Evolutionary conservation across 768 basidiomycete species (phyloP).

Genomic region (Leucocoprinus leucothites): DNA sequence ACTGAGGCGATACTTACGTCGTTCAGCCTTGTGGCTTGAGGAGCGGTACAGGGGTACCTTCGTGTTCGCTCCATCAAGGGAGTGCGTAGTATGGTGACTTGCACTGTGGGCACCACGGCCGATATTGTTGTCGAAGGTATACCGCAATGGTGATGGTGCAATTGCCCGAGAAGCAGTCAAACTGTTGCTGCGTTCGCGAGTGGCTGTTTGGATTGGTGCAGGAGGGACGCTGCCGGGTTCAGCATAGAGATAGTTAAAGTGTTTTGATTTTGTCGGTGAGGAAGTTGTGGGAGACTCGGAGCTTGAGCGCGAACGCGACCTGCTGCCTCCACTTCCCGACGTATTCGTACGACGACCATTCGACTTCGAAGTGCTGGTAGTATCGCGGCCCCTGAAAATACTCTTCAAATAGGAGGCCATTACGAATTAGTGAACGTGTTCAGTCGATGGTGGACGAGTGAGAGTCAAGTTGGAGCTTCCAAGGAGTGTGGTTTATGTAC

Average conservation of each 20-base stretch:
- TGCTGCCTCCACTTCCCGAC: slow-evolving; percentile 16
- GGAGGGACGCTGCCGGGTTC: slow-evolving; percentile 28
- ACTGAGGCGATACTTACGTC: slow-evolving; percentile 31
- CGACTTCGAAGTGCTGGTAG: slow-evolving; percentile 3
- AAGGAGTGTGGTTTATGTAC: neutral
- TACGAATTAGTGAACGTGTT: neutral
- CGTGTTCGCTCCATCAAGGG: slow-evolving; percentile 6
- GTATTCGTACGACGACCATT: neutral
- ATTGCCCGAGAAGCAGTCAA: slow-evolving; percentile 31
- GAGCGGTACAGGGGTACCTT: slow-evolving; percentile 31
- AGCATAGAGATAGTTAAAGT: slow-evolving; percentile 40
- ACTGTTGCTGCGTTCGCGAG: slow-evolving; percentile 38
- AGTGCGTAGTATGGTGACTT: slow-evolving; percentile 15
- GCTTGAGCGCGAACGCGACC: slow-evolving; percentile 40
- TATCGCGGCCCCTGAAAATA: slow-evolving; percentile 11
- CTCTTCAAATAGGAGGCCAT: slow-evolving; percentile 12
- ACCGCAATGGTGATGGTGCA: slow-evolving; percentile 39
- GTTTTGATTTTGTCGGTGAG: slow-evolving; percentile 21
- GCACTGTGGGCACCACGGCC: slow-evolving; percentile 26
- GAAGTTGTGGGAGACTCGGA: slow-evolving; percentile 28
- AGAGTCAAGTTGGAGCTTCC: neutral
- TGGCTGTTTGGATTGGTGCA: slow-evolving; percentile 31
- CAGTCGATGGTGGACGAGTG: neutral
- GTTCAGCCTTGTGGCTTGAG: slow-evolving; percentile 42
- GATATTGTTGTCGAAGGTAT: slow-evolving; percentile 30